Evolutionary conservation across 2,329 filamentous ascomycete species (phyloP).

Genomic region (Penicillium sp.): DNA sequence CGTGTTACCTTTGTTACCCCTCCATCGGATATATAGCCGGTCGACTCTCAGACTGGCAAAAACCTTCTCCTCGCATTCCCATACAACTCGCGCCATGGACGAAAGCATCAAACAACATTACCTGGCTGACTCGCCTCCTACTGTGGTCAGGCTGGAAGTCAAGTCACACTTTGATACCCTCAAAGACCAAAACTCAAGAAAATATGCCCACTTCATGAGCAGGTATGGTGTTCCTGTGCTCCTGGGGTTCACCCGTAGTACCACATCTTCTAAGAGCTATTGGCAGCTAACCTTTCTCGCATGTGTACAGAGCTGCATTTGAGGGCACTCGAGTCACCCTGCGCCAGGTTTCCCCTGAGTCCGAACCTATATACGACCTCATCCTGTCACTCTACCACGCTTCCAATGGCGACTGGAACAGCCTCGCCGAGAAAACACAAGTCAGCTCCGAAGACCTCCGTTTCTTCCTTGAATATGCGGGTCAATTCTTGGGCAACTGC

Average conservation of each 20-base stretch:
- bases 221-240: conserved; percentile 49
- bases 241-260: conserved; percentile 21
- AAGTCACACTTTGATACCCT: conserved; percentile 81
- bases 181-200: conserved; percentile 63
- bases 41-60: conserved; percentile 11
- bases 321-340: conserved; percentile 75
- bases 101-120: conserved; percentile 60
- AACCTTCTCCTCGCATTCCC: conserved; percentile 13
- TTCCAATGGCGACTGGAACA: conserved; percentile 68
- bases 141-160: conserved; percentile 82
- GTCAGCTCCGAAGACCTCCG: conserved; percentile 63
- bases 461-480: conserved; percentile 72
- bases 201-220: conserved; percentile 88
- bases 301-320: conserved; percentile 63
- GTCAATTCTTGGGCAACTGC: conserved; percentile 74
- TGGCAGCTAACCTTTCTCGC: conserved; percentile 10
- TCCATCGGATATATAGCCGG: conserved; percentile 10
- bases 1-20: conserved; percentile 20
- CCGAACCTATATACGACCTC: conserved; percentile 76
- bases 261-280: neutral
- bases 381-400: conserved; percentile 69
- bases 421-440: conserved; percentile 62
- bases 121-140: conserved; percentile 85
- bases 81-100: conserved; percentile 34
- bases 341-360: conserved; percentile 77